These are phyloP conservation scores for Rugonectria rugulosa DNA, from an alignment of 2,329 filamentous ascomycete species.

Conservation along the genomic window DNA sequence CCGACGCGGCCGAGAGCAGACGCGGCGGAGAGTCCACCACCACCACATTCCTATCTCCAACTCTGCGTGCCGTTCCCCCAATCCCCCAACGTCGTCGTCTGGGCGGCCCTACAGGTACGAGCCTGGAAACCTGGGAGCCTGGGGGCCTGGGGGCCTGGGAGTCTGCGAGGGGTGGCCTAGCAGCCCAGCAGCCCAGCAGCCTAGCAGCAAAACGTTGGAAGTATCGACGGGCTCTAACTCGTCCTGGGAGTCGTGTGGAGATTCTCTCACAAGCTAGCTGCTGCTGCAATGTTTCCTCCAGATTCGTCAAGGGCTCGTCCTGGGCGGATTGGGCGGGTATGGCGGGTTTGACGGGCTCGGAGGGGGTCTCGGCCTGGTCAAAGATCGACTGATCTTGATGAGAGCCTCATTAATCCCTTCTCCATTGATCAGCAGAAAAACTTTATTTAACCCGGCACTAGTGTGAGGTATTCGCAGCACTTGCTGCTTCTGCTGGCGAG, in stretches of 20 bases:
- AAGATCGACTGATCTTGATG: conserved; percentile 9
- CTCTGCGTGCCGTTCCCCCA: too few relatives aligned
- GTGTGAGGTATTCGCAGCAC: too few relatives aligned
- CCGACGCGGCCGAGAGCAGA: conserved; percentile 3
- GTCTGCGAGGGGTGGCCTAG: too few relatives aligned
- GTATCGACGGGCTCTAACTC: conserved; percentile 1
- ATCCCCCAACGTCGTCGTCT: too few relatives aligned
- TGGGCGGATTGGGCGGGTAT: too few relatives aligned
- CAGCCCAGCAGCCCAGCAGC: too few relatives aligned
- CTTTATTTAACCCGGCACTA: too few relatives aligned
- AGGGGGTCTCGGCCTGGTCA: conserved; percentile 10
- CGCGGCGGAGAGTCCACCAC: background rate
- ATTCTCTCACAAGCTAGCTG: background rate
- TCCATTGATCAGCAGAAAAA: conserved; percentile 4
- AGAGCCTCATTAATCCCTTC: conserved; percentile 8
- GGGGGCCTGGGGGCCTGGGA: too few relatives aligned
- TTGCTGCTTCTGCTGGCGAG: too few relatives aligned
- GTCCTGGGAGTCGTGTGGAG: conserved; percentile 1
- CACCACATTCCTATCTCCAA: conserved; percentile 2
- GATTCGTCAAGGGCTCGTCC: conserved; percentile 4
- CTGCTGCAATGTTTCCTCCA: conserved; percentile 1
- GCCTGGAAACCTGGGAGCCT: too few relatives aligned
- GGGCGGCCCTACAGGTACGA: background rate
- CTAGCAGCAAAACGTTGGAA: too few relatives aligned
- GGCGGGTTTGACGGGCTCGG: too few relatives aligned